Base-by-base conservation (phyloP, 805 yeast genomes). In the Candida peoriensis region DNA sequence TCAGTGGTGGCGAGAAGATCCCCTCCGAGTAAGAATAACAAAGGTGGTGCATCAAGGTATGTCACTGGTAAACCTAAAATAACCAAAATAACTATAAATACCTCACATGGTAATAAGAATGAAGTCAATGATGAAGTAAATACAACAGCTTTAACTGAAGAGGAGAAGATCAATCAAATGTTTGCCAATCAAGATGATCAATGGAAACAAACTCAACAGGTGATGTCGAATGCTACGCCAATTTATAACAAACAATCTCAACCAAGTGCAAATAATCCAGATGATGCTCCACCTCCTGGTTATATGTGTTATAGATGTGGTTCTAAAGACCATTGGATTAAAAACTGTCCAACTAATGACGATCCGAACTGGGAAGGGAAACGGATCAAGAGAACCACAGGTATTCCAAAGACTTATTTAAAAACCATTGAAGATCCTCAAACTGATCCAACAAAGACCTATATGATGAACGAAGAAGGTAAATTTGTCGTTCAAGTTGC, bases 241-340 rank as follows among this genome's bases (percentile, higher is more conserved):
- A 77, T 89, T 3, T 79, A 75, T 53, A 68, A 66, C 40, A 74
- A 68, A 50, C 70, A 70, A 18, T 40, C 47, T 11, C 31, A 44
- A 23, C 30, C 37, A 20, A 32, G 33, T 18, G 13, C 57, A 33
- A 46, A 58, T 12, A 44, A 57, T 28, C 68, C 46, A 52, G 95
- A 86, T 38, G 89, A 81, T 45, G 71, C 75, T 6, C 96, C 96
- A 8, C 98, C 98, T 1, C 90, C 96, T 6, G 95, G 95, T 2
- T 93, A 93, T 52, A 82, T 90, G 55, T 93, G 99, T 58, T 90
- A 93, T 57, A 71, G 96, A 54, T 93, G 99, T 65, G 97, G 97
- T 32, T 86, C 84, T 20, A 85, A 87, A 58, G 93, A 87, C 37
- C 99, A 93, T 58, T 90, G 95, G 88, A 90, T 93, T 40, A 84